Conservation (phyloP, 2,329 filamentous ascomycete genomes). For the Ustulina deusta region DNA sequence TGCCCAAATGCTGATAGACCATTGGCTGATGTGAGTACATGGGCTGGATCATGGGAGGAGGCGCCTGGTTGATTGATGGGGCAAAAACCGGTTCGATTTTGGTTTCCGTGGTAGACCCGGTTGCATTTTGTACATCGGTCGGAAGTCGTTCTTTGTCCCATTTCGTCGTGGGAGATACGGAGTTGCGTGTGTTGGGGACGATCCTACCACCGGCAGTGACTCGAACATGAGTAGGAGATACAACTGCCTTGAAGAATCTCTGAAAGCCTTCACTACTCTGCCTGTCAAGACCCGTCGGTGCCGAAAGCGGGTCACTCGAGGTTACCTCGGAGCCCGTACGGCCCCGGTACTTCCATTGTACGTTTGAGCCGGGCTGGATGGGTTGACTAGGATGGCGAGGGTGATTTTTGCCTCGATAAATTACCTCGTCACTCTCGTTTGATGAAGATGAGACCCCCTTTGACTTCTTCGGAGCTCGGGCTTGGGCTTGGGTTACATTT, state of each 20-base stretch:
- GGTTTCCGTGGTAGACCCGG: slow-evolving; percentile 45
- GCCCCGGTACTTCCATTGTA: slow-evolving; percentile 59
- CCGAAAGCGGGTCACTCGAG: slow-evolving; percentile 62
- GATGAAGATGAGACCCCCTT: slow-evolving; percentile 54
- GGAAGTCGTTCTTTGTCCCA: slow-evolving; percentile 58
- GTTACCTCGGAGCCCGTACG: slow-evolving; percentile 59
- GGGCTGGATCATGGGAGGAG: slow-evolving; percentile 41
- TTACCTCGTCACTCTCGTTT: slow-evolving; percentile 53
- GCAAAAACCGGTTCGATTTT: slow-evolving; percentile 32
- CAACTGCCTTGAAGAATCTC: slow-evolving; percentile 75
- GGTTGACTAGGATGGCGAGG: slow-evolving; percentile 37
- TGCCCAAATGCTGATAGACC: slow-evolving; percentile 46
- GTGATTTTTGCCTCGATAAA: slow-evolving; percentile 54
- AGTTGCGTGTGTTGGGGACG: slow-evolving; percentile 71
- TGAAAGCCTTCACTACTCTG: slow-evolving; percentile 75
- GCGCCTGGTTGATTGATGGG: slow-evolving; percentile 32
- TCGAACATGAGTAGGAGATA: slow-evolving; percentile 74
- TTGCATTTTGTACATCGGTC: slow-evolving; percentile 42
- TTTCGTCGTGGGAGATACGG: slow-evolving; percentile 65
- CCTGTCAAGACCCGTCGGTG: slow-evolving; percentile 63
- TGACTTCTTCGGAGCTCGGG: slow-evolving; percentile 45
- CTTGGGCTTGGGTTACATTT: slow-evolving; percentile 39
- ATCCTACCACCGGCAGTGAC: slow-evolving; percentile 76
- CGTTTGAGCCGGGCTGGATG: slow-evolving; percentile 36
- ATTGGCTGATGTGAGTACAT: slow-evolving; percentile 40